Percentiles rank a stretch among this genome's conserved stretches.
Evolutionary conservation across 371 early-diverging fungal genomes (phyloP).

Genomic region (Mucor irregularis): DNA sequence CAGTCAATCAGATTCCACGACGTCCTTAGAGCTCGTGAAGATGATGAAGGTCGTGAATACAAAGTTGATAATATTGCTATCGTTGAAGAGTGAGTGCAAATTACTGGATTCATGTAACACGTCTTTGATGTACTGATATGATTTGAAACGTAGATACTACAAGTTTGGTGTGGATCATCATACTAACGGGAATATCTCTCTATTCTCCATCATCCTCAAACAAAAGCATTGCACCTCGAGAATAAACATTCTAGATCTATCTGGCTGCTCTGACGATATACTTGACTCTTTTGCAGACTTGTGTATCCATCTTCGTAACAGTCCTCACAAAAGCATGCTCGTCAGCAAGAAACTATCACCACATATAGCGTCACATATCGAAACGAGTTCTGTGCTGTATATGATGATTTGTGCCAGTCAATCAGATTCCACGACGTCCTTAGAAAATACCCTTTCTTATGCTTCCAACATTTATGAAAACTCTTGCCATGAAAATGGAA

Average conservation of each 20-base stretch:
- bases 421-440: not conserved
- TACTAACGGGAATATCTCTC: not conserved
- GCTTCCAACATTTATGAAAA: not conserved
- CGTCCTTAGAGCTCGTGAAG: conserved; percentile 3
- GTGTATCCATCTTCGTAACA: not conserved
- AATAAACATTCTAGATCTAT: conserved; percentile 1
- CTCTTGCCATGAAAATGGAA: not conserved
- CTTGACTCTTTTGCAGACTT: not conserved
- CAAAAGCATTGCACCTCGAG: not conserved
- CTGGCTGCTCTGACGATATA: not conserved
- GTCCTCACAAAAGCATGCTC: not conserved
- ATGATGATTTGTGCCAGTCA: not conserved
- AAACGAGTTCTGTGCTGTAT: not conserved
- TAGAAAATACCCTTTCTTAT: not conserved
- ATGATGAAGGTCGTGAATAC: not conserved
- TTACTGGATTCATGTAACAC: too few relatives aligned
- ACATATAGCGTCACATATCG: not conserved
- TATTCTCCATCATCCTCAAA: conserved; percentile 1
- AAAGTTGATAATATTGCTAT: not conserved
- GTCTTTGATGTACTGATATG: too few relatives aligned
- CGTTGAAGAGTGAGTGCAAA: not conserved
- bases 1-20: too few relatives aligned
- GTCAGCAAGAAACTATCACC: too few relatives aligned
- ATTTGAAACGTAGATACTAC: too few relatives aligned
- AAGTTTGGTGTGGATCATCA: not conserved